Conservation (phyloP, 257 asterid species). For the Misopates orontium region DNA sequence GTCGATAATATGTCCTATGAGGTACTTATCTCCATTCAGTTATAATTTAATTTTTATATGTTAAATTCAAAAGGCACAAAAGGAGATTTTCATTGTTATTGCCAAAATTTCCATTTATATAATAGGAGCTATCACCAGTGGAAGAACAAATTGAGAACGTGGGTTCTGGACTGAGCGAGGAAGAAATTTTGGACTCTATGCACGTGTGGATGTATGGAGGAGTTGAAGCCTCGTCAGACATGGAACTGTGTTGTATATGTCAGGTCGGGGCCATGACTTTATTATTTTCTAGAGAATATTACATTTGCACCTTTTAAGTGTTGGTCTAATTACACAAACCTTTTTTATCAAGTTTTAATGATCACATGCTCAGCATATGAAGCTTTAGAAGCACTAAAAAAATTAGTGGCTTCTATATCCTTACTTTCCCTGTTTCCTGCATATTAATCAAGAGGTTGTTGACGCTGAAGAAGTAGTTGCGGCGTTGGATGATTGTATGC, state of each 20-base stretch:
- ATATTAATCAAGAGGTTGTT: not conserved
- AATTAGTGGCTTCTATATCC: no score
- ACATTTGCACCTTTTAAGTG: no score
- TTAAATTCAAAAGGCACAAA: not conserved
- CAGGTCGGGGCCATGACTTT: constrained; percentile 67
- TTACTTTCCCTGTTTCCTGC: not conserved
- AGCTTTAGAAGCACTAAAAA: no score
- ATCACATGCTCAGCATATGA: no score
- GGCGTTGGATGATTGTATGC: no score
- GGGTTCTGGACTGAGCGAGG: no score
- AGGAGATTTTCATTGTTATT: not conserved
- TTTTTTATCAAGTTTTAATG: no score
- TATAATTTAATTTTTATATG: no score
- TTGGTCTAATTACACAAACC: no score
- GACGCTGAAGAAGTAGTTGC: not conserved
- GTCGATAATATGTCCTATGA: constrained; percentile 93
- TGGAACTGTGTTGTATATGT: no score
- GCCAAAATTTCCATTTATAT: not conserved
- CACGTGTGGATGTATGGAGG: constrained; percentile 32
- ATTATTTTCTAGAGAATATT: no score
- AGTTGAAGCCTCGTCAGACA: constrained; percentile 24
- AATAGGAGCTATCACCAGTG: constrained; percentile 59
- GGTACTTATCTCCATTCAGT: constrained; percentile 50
- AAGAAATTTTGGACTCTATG: constrained; percentile 35
- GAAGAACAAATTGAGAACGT: constrained; percentile 65